Evolutionary conservation across 176 grass and related monocot genomes (phyloP), one percentile per base, ranked within the genome.

Genomic region (Themeda triandra): DNA sequence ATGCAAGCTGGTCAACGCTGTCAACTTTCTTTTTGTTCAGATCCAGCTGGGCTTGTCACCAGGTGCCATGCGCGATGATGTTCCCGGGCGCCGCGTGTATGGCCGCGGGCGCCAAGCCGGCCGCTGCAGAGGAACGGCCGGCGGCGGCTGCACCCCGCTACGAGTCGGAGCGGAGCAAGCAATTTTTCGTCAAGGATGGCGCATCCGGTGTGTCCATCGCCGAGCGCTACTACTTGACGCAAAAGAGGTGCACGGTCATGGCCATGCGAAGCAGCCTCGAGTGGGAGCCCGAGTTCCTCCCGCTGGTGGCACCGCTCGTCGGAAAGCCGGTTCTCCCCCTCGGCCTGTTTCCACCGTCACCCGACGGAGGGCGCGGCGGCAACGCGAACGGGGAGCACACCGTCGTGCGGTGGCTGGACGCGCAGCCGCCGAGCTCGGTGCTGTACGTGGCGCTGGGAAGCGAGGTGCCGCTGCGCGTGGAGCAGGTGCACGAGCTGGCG

Each of bases 31-130:
- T 29, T 4, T 17, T 8, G 36, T 21, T 41, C 10, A 12, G 41
- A 42, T 42, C 41, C 36, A 37, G 36, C 6, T 37, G 41, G 2
- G 15, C n/a, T 4, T 1, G 1, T 31, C 8, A 31, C 44, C 8
- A 78, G 75, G 76, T 78, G 56, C 56, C 76, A 31, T 65, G 60
- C 37, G 59, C 25, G 76, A 63, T 79, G 76, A 2, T 64, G 19
- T 8, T 65, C 39, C 6, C 37, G 37, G 31, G 4, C 24, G 76
- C 76, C 5, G 76, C 59, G 33, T 10, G 4, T 3, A 0, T 17
- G 15, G 24, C 9, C 2, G 6, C 24, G 11, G 3, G 8, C 32
- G 9, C 63, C 37, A 33, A 33, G 32, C 32, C 32, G 32, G 32
- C 32, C 32, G 32, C 32, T 33, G 32, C 32, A 33, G 32, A 33